Base-by-base conservation (phyloP, 352 stramenopile genomes). In the Pythium plurisporium region DNA sequence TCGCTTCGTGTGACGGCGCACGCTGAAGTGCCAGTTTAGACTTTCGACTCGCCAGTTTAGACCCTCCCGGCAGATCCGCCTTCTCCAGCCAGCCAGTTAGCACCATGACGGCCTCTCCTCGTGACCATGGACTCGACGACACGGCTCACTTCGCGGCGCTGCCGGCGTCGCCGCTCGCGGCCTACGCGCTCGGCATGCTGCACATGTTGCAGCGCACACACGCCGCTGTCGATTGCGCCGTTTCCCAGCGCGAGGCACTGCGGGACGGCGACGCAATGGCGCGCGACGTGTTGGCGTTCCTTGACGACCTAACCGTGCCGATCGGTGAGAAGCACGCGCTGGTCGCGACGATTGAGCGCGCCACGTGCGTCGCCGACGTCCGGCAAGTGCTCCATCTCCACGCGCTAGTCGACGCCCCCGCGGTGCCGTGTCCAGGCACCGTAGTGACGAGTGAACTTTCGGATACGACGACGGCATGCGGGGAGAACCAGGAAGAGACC, bases 101-200 rank as follows among this genome's bases (percentile, higher is more conserved):
- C 31, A 29, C 12, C n/a, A 61, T 54, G 42, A 61, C 43, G 1
- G 45, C 46, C 15, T 36, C 42, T 19, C 25, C 36, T 15, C 12
- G 19, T 31, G 12, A 29, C 1, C 38, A 42, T 50, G 51, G 19
- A 3, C 19, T 27, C 38, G 36, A 12, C 33, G 44, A 56, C n/a
- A 31, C 30, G 49, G 58, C 58, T 26, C 49, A 65, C 58, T 65
- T 65, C 7, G 43, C 48, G 50, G 48, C 60, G 43, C 50, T 70
- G 50, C 56, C 62, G 22, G 5, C 46, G 15, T 59, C 73, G 40
- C 65, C 68, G 19, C 65, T 62, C 23, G 61, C 62, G 25, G 67
- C 68, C 19, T 79, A 76, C 37, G 68, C 71, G 19, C 44, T 79
- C 19, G 68, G 65, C 12, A 67, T 79, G 62, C 49, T 76, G 33